phyloP scores from a whole-genome alignment of 1,284 basidiomycete genomes.

The Austroboletus rostrupii region DNA sequence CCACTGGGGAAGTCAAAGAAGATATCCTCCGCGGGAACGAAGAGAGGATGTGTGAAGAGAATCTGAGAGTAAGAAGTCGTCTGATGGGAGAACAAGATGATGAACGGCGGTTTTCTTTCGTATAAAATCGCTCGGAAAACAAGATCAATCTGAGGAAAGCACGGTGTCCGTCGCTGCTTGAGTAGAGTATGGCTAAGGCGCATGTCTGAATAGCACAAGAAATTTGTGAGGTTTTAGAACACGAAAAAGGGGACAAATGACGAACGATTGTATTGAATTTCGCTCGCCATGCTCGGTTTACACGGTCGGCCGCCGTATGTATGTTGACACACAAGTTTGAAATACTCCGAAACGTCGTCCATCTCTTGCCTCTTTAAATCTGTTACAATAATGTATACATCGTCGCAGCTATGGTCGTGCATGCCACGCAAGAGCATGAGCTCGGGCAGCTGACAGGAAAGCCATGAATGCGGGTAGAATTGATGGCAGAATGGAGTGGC shows the following conservation, averaged over 20 bases:
- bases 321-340: conserved; percentile 63
- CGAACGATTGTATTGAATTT: conserved; percentile 65
- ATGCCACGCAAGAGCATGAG: conserved; percentile 72
- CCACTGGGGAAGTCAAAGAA: conserved; percentile 73
- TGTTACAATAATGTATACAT: conserved; percentile 70
- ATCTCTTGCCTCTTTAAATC: conserved; percentile 72
- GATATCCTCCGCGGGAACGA: conserved; percentile 65
- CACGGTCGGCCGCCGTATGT: conserved; percentile 55
- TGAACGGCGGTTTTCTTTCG: conserved; percentile 68
- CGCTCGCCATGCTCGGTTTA: conserved; percentile 60
- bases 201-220: conserved; percentile 46
- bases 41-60: conserved; percentile 64
- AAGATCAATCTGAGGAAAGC: conserved; percentile 74
- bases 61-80: conserved; percentile 75
- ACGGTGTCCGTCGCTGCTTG: conserved; percentile 62
- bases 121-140: conserved; percentile 66
- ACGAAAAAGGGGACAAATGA: conserved; percentile 8
- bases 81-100: conserved; percentile 72
- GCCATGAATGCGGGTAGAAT: conserved; percentile 9
- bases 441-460: conserved; percentile 55
- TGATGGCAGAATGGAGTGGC: conserved; percentile 14
- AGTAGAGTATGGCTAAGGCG: conserved; percentile 60
- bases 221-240: conserved; percentile 8
- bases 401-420: conserved; percentile 73
- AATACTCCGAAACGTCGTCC: conserved; percentile 73